Evolutionary conservation across 2,329 filamentous ascomycete genomes (phyloP), one percentile per base, ranked within the genome.

Genomic region (Albifimbria verrucaria): DNA sequence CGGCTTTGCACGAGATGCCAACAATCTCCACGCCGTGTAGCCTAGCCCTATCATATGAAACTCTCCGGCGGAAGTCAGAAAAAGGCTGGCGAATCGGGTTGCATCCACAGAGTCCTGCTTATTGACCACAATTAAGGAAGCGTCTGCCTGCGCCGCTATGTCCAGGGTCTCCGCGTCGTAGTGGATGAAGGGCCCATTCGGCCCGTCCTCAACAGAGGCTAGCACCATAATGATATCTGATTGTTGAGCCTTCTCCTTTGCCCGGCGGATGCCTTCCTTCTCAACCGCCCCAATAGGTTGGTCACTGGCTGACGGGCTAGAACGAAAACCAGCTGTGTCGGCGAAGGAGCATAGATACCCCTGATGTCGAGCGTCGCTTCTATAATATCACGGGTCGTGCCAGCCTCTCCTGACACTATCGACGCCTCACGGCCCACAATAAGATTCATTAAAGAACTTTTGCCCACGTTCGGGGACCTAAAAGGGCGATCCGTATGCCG

Each of bases 341-440:
- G 93, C 92, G 65, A 99, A 87, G n/a, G 89, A 90, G 69, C 92
- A 96, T 48, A 95, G 84, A 74, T 89, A 99, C 94, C 94, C 1
- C 87, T 85, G 47, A 99, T 79, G 71, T 99, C 94, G 23, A 99
- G 79, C 24, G 88, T 88, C 1, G 94, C 89, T 73, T 99, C 94
- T 11, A 99, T 87, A 50, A 99, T 87, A 72, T 99, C 94, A 55
- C 94, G 77, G 7, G 94, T 99, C 1, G 94, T 99, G 0, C 94
- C 94, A 39, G 92, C 92, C 72, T 97, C 92, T 1, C 85, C 81
- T 44, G 92, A 96, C 7, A 99, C 94, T 62, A 99, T 99, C 3
- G 92, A 95, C 2, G 94, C 94, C 68, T 97, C 93, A 50, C 92
- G 80, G 0, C 94, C 93, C 3, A 97, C 90, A 49, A 99, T 82